Percentiles rank a stretch among this genome's conserved stretches.
These are phyloP conservation scores for Chrysochromulina parva DNA, from an alignment of 78 protist genomes.

Conservation along the genomic window DNA sequence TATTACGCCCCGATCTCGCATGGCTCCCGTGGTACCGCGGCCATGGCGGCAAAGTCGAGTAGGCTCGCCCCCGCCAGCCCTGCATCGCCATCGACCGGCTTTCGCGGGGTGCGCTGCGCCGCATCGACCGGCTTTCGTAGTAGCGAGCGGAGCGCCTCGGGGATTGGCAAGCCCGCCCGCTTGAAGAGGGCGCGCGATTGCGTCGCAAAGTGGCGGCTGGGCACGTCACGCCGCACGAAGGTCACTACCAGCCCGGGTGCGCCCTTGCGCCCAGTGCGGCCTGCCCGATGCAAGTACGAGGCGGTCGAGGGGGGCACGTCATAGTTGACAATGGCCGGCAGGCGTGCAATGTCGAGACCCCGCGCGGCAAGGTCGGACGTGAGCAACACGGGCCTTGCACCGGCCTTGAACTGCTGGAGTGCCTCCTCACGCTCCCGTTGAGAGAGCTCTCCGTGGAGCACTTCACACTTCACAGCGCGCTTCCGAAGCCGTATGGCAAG, in stretches of 20 bases:
- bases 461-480: background rate
- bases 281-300: constrained; percentile 58
- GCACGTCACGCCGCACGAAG: background rate
- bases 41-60: no score
- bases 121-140: no score
- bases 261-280: constrained; percentile 57
- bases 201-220: background rate
- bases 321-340: constrained; percentile 62
- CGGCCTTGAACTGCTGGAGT: background rate
- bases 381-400: background rate
- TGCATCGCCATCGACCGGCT: no score
- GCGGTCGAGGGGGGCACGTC: constrained; percentile 48
- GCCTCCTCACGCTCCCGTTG: background rate
- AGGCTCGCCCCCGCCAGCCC: no score
- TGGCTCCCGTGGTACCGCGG: no score
- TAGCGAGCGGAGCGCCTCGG: no score
- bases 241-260: background rate
- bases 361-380: constrained; percentile 54
- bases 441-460: background rate
- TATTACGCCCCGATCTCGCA: no score
- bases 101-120: no score
- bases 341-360: constrained; percentile 53
- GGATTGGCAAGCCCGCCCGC: no score
- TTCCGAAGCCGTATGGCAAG: background rate
- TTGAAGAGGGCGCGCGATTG: no score